Conservation (phyloP, 2,329 filamentous ascomycete genomes). For the Magnaporthiopsis incrustans region DNA sequence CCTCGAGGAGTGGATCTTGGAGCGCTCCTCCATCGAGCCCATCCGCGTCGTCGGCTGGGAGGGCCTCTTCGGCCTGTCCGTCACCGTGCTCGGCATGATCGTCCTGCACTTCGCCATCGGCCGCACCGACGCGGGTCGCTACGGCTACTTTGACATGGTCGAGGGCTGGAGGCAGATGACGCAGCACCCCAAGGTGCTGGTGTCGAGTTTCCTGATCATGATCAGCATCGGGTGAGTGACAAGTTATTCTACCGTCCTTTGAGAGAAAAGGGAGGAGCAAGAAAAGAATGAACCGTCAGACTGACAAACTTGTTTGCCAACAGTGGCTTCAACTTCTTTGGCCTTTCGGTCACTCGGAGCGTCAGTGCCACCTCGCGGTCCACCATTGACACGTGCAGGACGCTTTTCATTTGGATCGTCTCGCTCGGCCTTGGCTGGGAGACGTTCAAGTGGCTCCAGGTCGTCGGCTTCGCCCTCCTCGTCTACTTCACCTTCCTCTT, state of each 20-base stretch:
- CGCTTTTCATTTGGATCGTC: constrained; percentile 96
- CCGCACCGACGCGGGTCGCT: constrained; percentile 60
- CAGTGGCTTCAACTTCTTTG: constrained; percentile 98
- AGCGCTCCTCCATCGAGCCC: constrained; percentile 59
- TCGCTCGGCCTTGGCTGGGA: constrained; percentile 93
- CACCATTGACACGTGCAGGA: constrained; percentile 95
- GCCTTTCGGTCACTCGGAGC: constrained; percentile 79
- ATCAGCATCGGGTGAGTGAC: constrained; percentile 80
- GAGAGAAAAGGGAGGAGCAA: background rate
- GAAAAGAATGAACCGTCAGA: background rate
- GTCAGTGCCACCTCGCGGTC: constrained; percentile 90
- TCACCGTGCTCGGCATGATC: constrained; percentile 73
- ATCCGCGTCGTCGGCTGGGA: constrained; percentile 95
- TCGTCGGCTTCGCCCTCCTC: constrained; percentile 76
- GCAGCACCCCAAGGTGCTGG: constrained; percentile 58
- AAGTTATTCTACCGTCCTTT: background rate
- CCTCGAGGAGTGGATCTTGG: constrained; percentile 85
- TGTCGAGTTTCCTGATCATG: constrained; percentile 88
- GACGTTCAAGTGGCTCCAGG: constrained; percentile 94
- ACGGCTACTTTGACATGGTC: constrained; percentile 83
- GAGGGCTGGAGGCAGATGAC: constrained; percentile 81
- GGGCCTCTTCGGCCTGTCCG: constrained; percentile 78
- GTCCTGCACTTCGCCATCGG: constrained; percentile 73
- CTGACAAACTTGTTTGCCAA: background rate
- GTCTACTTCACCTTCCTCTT: constrained; percentile 97